Base-by-base conservation (phyloP, 306 rosid genomes). In the Gastrolobium bilobum region DNA sequence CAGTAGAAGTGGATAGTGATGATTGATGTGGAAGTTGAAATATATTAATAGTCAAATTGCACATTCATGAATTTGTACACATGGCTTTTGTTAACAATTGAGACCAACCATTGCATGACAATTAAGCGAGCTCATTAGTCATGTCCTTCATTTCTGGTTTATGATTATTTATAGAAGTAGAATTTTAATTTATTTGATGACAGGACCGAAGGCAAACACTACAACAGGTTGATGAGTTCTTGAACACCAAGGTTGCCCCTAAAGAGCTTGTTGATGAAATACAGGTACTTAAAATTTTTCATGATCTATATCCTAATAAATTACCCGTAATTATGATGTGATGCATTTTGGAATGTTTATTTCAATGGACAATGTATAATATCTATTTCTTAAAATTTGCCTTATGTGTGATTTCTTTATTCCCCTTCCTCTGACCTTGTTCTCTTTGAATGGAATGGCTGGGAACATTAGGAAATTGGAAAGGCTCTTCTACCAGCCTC, bases 211-310 rank as follows among this genome's bases (percentile, higher is more conserved):
- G 88, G 79, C 61, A 69, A 84, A 93, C 97, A 10, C 78, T 93
- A 54, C 54, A 90, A 82, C 83, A 89, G 84, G 81, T 91, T 71
- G 96, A 91, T 30, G 93, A 85, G 85, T 91, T 91, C 88, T 86
- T 96, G 82, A 89, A 81, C 88, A 89, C 97, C 65, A 93, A 96
- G 90, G 63, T 96, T 84, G 99, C 98, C 75, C 99, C 97, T 11
- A 81, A 87, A 79, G 98, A 90, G 78, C 87, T 96, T 10, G 92
- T 46, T 3, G 98, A 87, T 77, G 99, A 96, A 7, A 83, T 96
- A 50, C 86, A 87, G 98, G 99, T 95, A 75, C 51, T 56, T 10
- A 2, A 42, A 4, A 38, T 51, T 81, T 15, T 29, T 74, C 62
- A 10, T 11, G 2, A 42, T 38, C 42, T 63, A 4, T 10, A 33